phyloP scores from a whole-genome alignment of 805 yeast species.

The Priceomyces carsonii region DNA sequence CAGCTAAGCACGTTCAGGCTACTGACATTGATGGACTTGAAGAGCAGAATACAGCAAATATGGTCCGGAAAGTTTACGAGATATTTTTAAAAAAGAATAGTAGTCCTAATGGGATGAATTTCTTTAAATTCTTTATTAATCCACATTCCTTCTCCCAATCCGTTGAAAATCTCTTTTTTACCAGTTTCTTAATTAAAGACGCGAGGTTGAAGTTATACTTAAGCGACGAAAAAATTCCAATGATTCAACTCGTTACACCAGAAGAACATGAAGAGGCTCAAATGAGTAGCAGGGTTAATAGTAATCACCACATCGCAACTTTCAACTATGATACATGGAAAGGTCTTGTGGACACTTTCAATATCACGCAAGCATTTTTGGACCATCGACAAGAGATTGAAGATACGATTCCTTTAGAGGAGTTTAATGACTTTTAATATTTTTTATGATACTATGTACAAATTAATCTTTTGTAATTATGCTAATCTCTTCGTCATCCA shows the following conservation, averaged over 20 bases:
- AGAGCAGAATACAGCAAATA: constrained; percentile 63
- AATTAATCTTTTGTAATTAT: neutral
- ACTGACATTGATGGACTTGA: constrained; percentile 50
- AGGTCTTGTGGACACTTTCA: constrained; percentile 50
- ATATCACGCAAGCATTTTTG: constrained; percentile 57
- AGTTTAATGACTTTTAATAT: constrained; percentile 3
- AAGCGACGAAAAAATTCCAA: constrained; percentile 49
- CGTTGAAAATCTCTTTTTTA: constrained; percentile 80
- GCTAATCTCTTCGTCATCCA: constrained; percentile 19
- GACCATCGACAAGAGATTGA: constrained; percentile 39
- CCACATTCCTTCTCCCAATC: constrained; percentile 77
- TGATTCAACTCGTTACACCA: constrained; percentile 37
- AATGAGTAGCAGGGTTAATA: constrained; percentile 23
- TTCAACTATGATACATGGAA: constrained; percentile 70
- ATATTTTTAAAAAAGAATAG: constrained; percentile 31
- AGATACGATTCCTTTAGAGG: constrained; percentile 22
- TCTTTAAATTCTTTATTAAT: constrained; percentile 69
- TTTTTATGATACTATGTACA: neutral
- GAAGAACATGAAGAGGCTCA: constrained; percentile 17
- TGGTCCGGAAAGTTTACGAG: constrained; percentile 57
- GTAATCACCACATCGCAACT: constrained; percentile 72
- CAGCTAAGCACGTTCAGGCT: constrained; percentile 57
- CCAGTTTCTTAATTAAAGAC: constrained; percentile 78
- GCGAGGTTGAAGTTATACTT: constrained; percentile 56
- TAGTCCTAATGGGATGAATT: constrained; percentile 41